These are phyloP conservation scores for Pyrenochaeta sp. DNA, from an alignment of 2,329 filamentous ascomycete species.

Conservation along the genomic window DNA sequence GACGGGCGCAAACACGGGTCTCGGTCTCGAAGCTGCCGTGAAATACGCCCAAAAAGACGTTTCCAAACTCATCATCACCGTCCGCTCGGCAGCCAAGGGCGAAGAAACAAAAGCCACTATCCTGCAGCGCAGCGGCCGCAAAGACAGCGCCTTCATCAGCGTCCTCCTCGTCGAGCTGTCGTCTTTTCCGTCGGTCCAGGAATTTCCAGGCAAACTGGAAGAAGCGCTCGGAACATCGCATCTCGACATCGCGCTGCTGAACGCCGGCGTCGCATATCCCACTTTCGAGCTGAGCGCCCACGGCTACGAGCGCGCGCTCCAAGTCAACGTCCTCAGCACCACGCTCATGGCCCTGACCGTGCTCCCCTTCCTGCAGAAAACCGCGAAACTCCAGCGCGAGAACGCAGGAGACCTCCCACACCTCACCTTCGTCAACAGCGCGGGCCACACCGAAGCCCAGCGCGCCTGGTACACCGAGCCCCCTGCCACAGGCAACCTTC, in stretches of 20 bases:
- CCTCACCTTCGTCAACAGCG: constrained; percentile 12
- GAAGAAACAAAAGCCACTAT: constrained; percentile 46
- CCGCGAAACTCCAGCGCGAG: background rate
- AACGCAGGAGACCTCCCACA: constrained; percentile 1
- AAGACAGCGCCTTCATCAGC: constrained; percentile 38
- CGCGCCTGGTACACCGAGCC: background rate
- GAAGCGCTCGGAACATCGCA: constrained; percentile 12
- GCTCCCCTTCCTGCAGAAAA: constrained; percentile 21
- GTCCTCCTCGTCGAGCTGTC: constrained; percentile 53
- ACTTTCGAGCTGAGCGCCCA: background rate
- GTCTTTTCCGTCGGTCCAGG: constrained; percentile 44
- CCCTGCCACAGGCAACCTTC: background rate
- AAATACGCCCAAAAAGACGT: constrained; percentile 49
- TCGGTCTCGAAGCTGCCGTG: constrained; percentile 29
- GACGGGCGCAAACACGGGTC: constrained; percentile 55
- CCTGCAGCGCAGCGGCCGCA: constrained; percentile 30
- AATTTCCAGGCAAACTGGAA: constrained; percentile 27
- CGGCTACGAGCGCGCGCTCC: constrained; percentile 41
- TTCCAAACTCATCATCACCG: constrained; percentile 49
- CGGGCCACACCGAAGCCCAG: constrained; percentile 5
- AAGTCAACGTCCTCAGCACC: constrained; percentile 46
- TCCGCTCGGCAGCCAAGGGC: constrained; percentile 49
- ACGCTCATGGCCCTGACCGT: constrained; percentile 36
- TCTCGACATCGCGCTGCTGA: constrained; percentile 40
- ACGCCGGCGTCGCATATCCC: constrained; percentile 36